Conservation (phyloP, 805 yeast species). For the Ogataea naganishii region DNA sequence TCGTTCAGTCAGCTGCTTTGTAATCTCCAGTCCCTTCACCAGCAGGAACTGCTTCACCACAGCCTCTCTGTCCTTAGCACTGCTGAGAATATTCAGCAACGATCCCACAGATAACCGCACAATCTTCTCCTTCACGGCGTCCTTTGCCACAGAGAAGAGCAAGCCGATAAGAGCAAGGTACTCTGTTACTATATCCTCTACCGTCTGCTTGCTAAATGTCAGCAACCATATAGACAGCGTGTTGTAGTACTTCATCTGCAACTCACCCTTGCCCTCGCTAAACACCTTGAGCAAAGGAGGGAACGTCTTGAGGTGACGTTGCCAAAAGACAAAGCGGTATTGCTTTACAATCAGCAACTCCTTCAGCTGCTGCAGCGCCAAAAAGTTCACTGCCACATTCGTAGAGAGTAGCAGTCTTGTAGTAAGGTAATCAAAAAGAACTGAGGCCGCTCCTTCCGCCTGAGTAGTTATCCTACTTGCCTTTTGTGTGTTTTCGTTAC, state of each 20-base stretch:
- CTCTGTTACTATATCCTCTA: conserved; percentile 36
- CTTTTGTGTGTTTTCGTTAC: conserved; percentile 9
- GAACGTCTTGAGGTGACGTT: conserved; percentile 29
- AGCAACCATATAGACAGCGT: conserved; percentile 78
- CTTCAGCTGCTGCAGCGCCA: conserved; percentile 57
- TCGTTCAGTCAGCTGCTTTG: conserved; percentile 67
- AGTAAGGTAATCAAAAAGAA: conserved; percentile 29
- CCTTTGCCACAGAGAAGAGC: conserved; percentile 53
- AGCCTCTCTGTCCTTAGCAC: conserved; percentile 29
- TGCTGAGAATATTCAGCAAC: conserved; percentile 48
- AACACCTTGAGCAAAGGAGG: conserved; percentile 43
- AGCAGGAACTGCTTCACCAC: conserved; percentile 59
- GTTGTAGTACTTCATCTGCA: conserved; percentile 79
- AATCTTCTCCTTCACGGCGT: conserved; percentile 87
- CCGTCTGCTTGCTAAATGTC: conserved; percentile 57
- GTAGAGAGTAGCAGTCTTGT: conserved; percentile 20
- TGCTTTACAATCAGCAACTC: conserved; percentile 46
- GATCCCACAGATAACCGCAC: conserved; percentile 77
- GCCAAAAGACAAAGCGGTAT: conserved; percentile 47
- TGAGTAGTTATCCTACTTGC: conserved; percentile 4
- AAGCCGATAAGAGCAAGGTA: conserved; percentile 47
- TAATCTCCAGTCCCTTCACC: conserved; percentile 64
- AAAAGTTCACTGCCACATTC: conserved; percentile 44
- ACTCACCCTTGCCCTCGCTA: conserved; percentile 34
- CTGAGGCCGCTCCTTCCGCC: conserved; percentile 27